phyloP scores from a whole-genome alignment of 129 eudicot species.

The Flaveria bidentis region DNA sequence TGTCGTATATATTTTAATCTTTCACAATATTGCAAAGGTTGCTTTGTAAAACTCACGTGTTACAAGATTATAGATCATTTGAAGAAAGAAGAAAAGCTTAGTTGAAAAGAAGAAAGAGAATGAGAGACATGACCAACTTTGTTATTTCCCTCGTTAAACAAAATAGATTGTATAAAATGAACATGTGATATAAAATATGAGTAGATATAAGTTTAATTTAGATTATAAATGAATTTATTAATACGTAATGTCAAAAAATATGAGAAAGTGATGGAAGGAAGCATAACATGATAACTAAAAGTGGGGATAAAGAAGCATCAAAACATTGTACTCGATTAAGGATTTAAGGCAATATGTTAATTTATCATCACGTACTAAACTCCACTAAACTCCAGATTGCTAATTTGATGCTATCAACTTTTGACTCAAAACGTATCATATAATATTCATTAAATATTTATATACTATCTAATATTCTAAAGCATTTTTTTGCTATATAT shows the following conservation, averaged over 20 bases:
- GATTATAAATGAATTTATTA: neutral
- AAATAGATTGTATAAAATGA: no score
- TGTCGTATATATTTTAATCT: neutral
- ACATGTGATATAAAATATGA: neutral
- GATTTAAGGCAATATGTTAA: conserved; percentile 12
- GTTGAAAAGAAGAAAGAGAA: no score
- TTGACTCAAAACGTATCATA: neutral
- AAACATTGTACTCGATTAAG: conserved; percentile 27
- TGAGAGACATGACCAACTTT: no score
- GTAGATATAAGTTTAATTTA: neutral
- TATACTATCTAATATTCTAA: neutral
- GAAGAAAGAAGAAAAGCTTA: no score
- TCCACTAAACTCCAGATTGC: conserved; percentile 16
- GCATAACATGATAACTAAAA: conserved; percentile 32
- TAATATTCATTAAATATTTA: neutral
- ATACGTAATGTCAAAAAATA: neutral
- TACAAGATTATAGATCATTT: no score
- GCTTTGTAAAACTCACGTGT: neutral
- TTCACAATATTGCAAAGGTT: neutral
- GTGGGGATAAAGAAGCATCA: conserved; percentile 35
- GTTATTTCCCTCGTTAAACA: no score
- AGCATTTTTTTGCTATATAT: neutral
- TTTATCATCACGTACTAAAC: conserved; percentile 28
- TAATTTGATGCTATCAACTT: conserved; percentile 17
- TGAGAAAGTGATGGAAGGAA: conserved; percentile 22